phyloP scores from a whole-genome alignment of 2,329 filamentous ascomycete genomes.

The Alternaria sp. region DNA sequence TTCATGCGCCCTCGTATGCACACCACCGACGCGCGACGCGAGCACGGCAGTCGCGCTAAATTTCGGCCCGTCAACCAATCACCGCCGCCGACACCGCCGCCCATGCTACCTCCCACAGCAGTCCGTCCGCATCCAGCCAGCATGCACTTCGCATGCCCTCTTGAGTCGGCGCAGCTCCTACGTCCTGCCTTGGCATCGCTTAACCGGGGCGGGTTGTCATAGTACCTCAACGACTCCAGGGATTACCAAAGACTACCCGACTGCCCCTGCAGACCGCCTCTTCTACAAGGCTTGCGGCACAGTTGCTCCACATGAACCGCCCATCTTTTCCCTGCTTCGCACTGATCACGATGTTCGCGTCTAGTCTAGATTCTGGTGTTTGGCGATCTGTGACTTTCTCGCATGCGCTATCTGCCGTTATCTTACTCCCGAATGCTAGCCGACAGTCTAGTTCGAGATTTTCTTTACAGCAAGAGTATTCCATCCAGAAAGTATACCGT shows the following conservation, averaged over 20 bases:
- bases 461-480: neutral
- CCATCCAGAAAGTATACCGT: too few relatives aligned
- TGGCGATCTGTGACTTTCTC: neutral
- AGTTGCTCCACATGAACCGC: slow-evolving; percentile 1
- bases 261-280: slow-evolving; percentile 13
- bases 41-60: neutral
- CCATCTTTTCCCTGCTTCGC: neutral
- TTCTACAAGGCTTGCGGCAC: neutral
- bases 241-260: neutral
- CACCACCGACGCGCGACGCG: slow-evolving; percentile 4
- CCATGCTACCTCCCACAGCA: neutral
- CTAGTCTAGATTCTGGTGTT: neutral
- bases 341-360: neutral
- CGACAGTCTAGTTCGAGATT: neutral
- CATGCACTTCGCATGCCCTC: neutral
- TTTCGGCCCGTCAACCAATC: neutral
- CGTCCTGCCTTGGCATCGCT: slow-evolving; percentile 8
- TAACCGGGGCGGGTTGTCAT: slow-evolving; percentile 7
- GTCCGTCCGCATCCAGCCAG: slow-evolving; percentile 4
- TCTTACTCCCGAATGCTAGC: neutral
- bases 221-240: slow-evolving; percentile 14
- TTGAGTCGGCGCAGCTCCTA: neutral
- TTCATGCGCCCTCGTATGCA: neutral
- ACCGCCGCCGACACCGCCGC: neutral
- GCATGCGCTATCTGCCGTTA: neutral